Evolutionary conservation across 2,329 filamentous ascomycete genomes (phyloP).

Genomic region (Metarhizium anisopliae): DNA sequence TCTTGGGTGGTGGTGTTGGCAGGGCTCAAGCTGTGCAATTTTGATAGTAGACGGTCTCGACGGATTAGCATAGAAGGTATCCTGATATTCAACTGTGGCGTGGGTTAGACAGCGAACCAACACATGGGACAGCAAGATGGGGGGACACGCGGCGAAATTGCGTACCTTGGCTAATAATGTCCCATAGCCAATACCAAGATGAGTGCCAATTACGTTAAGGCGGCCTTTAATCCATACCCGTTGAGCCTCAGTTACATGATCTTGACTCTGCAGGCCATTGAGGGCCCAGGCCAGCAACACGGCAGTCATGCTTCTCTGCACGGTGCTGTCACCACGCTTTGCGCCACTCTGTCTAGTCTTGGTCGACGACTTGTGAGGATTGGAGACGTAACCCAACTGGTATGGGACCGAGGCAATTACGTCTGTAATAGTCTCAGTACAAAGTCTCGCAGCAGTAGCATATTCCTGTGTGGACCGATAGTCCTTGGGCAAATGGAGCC

Average conservation of each 20-base stretch:
- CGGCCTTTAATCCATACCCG: background rate
- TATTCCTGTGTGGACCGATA: background rate
- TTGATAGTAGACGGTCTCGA: background rate
- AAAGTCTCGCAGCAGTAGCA: background rate
- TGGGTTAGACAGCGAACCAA: background rate
- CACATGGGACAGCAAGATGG: background rate
- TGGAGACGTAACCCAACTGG: background rate
- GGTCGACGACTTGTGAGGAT: background rate
- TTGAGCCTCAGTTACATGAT: background rate
- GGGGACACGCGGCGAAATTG: background rate
- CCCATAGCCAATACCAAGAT: background rate
- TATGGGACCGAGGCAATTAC: background rate
- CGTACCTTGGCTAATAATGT: background rate
- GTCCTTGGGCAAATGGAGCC: background rate
- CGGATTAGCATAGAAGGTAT: background rate
- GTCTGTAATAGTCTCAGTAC: background rate
- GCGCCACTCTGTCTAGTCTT: background rate
- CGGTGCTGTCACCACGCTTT: background rate
- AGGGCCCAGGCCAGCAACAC: background rate
- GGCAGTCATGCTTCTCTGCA: background rate
- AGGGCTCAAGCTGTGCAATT: background rate
- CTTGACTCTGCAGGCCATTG: background rate
- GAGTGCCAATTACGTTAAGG: background rate
- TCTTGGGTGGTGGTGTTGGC: background rate
- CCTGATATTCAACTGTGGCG: background rate